Percentiles rank a stretch among this genome's conserved stretches.
These are phyloP conservation scores for Sodiomyces alkalinus DNA, from an alignment of 2,329 filamentous ascomycete species.

Conservation along the genomic window DNA sequence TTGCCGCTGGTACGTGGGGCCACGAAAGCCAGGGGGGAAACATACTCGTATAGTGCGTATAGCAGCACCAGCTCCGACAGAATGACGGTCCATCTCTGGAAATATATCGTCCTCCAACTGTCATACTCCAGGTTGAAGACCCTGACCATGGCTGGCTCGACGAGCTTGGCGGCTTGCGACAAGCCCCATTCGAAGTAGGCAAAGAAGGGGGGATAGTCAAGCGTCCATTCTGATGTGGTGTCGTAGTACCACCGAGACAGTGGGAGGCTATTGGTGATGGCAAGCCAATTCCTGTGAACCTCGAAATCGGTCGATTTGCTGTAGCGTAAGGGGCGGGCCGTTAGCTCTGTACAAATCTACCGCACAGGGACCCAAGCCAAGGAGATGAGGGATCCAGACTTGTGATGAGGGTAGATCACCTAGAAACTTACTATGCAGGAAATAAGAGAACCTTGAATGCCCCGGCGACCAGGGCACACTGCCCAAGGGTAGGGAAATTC, in stretches of 20 bases:
- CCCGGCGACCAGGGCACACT: constrained; percentile 73
- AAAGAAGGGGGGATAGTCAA: constrained; percentile 97
- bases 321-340: constrained; percentile 6
- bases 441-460: constrained; percentile 87
- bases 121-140: constrained; percentile 72
- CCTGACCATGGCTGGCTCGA: constrained; percentile 69
- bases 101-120: constrained; percentile 88
- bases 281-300: constrained; percentile 97
- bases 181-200: constrained; percentile 92
- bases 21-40: no score
- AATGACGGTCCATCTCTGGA: constrained; percentile 82
- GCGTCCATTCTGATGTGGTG: constrained; percentile 97
- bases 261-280: constrained; percentile 81
- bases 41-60: constrained; percentile 52
- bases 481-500: constrained; percentile 70
- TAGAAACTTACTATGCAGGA: constrained; percentile 68
- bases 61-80: constrained; percentile 70
- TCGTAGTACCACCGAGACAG: constrained; percentile 90
- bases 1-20: no score
- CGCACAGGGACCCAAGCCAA: no score
- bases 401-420: no score
- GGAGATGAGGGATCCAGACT: no score
- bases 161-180: constrained; percentile 62
- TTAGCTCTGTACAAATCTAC: not conserved
- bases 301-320: constrained; percentile 99